Evolutionary conservation across 208 protist genomes (phyloP), one percentile per base, ranked within the genome.

Genomic region (Acanthamoeba lenticulata): DNA sequence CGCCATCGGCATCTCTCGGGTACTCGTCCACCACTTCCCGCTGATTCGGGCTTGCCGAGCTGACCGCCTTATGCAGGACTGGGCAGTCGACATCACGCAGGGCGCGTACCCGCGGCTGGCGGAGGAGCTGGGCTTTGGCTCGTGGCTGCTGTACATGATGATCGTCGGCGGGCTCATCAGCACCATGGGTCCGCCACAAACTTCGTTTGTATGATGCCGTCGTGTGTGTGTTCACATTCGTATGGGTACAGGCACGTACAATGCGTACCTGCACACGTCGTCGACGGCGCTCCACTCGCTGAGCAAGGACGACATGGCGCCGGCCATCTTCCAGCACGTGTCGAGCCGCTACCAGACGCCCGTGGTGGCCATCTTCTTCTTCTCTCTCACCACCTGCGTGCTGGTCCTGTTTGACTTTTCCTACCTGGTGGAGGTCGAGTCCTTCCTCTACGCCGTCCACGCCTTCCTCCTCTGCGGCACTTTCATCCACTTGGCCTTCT

Each of bases 361-460:
- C 27, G 47, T 72, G 32, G 32, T 24, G 83, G 83, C 83, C 83
- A 62, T 90, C 52, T 0, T 69, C 83, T 90, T 90, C 52, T 90
- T 69, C 52, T 72, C 52, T 19, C 40, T 90, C 52, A 90, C 83
- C 34, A 90, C 83, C 11, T 90, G 83, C 40, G 83, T 90, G n/a
- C 52, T 90, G 34, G 57, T 90, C 29, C 83, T 90, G n/a, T 90
- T 90, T 21, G 83, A 90, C 52, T 90, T 90, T 32, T 62, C 47
- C 52, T 62, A 72, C 52, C 83, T 90, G 83, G 83, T 90, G 29
- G 52, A 90, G 52, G 57, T 90, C 17, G 83, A 90, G 55, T 90
- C 83, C 52, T 90, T 90, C 38, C 83, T 90, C 83, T 90, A 90
- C 34, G 34, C 52, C 49, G 29, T 57, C 32, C 83, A 90, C 52